phyloP scores from a whole-genome alignment of 345 rosid species.

The Arabidopsis thaliana region DNA sequence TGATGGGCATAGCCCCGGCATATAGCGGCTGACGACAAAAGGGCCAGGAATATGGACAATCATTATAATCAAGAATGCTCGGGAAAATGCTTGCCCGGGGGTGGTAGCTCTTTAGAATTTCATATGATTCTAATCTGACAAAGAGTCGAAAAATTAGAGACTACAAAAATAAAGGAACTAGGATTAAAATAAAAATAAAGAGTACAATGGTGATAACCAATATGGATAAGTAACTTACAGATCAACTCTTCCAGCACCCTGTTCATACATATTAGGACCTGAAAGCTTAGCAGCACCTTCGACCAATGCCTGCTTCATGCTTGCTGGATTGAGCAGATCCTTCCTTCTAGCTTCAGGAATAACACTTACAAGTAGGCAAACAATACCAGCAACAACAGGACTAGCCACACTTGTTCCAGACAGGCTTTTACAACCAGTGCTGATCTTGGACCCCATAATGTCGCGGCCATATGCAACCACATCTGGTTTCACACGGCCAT shows the following conservation, averaged over 20 bases:
- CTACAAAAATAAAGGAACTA: neutral
- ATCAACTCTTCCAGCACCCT: slow-evolving; percentile 97
- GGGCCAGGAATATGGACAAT: slow-evolving; percentile 99
- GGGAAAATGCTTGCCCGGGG: slow-evolving; percentile 99
- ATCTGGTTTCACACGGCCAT: slow-evolving; percentile 96
- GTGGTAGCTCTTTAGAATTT: slow-evolving; percentile 84
- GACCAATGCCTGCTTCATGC: slow-evolving; percentile 99
- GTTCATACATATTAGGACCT: slow-evolving; percentile 97
- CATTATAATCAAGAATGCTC: slow-evolving; percentile 72
- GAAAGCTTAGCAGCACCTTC: slow-evolving; percentile 98
- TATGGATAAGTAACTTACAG: slow-evolving; percentile 62
- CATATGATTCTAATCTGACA: slow-evolving; percentile 97
- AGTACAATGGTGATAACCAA: slow-evolving; percentile 1
- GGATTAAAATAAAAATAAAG: slow-evolving; percentile 19
- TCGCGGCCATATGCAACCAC: slow-evolving; percentile 97
- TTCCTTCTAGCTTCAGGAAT: slow-evolving; percentile 75
- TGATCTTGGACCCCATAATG: slow-evolving; percentile 96
- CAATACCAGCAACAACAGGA: slow-evolving; percentile 99
- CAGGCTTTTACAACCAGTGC: slow-evolving; percentile 95
- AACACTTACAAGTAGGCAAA: slow-evolving; percentile 90
- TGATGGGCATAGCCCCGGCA: slow-evolving; percentile 96
- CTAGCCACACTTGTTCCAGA: slow-evolving; percentile 99
- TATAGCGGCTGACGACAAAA: slow-evolving; percentile 96
- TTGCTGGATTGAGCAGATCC: slow-evolving; percentile 84
- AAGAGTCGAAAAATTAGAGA: slow-evolving; percentile 46